Conservation (phyloP, 371 early-diverging fungal species). For the Rozella allomycis region DNA sequence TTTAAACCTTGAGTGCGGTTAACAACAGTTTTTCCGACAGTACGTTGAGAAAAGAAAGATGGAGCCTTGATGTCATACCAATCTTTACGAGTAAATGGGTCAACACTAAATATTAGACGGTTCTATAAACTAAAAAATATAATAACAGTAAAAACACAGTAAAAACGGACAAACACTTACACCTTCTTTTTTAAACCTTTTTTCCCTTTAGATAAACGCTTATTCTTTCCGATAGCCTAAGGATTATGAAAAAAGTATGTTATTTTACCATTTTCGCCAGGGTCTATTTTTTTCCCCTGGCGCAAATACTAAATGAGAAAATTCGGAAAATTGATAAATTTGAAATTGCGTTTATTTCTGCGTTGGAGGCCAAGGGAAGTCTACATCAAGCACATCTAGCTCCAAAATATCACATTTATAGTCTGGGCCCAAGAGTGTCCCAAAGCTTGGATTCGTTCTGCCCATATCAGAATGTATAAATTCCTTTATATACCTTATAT, state of each 20-base stretch:
- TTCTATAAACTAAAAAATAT: conserved; percentile 1
- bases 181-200: conserved; percentile 93
- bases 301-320: no score
- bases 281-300: no score
- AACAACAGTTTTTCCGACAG: conserved; percentile 95
- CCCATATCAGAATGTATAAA: conserved; percentile 92
- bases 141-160: conserved; percentile 1
- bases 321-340: no score
- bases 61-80: conserved; percentile 99
- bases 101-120: conserved; percentile 32
- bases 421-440: conserved; percentile 30
- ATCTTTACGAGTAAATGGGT: conserved; percentile 95
- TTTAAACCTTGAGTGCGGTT: conserved; percentile 97
- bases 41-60: conserved; percentile 73
- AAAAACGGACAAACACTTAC: conserved; percentile 29
- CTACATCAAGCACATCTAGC: conserved; percentile 61
- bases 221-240: conserved; percentile 3
- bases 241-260: no score
- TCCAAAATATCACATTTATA: conserved; percentile 49
- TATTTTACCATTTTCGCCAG: no score
- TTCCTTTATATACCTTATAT: conserved; percentile 98
- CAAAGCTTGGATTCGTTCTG: conserved; percentile 63
- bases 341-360: no score
- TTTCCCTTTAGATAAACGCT: conserved; percentile 79
- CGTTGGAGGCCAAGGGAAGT: conserved; percentile 53